phyloP scores from a whole-genome alignment of 2,329 filamentous ascomycete species.

The Didymella pomorum region DNA sequence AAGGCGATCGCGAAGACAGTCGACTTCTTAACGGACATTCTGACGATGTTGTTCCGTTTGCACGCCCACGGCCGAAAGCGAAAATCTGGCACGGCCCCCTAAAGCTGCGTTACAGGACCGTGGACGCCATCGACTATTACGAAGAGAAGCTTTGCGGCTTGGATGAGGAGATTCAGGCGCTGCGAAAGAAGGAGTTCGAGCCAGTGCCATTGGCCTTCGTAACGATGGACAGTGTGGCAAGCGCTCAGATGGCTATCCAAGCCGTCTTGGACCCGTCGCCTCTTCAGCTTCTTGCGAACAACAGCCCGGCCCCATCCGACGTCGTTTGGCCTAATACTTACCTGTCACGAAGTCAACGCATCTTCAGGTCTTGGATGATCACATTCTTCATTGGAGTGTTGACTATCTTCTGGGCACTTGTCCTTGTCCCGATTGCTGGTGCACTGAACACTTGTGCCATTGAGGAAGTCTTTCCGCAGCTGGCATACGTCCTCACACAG shows the following conservation, averaged over 20 bases:
- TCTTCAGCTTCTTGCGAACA: slow-evolving; percentile 81
- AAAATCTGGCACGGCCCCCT: slow-evolving; percentile 82
- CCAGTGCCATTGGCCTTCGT: slow-evolving; percentile 90
- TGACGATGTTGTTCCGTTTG: slow-evolving; percentile 55
- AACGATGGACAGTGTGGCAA: slow-evolving; percentile 94
- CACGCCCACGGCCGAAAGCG: slow-evolving; percentile 68
- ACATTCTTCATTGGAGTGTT: slow-evolving; percentile 83
- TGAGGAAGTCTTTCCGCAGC: slow-evolving; percentile 71
- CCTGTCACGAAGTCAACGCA: slow-evolving; percentile 74
- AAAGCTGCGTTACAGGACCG: slow-evolving; percentile 72
- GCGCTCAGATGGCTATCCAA: slow-evolving; percentile 94
- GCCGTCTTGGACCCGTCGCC: slow-evolving; percentile 91
- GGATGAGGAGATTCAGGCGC: slow-evolving; percentile 75
- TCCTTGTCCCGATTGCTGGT: slow-evolving; percentile 80
- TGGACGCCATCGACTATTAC: slow-evolving; percentile 95
- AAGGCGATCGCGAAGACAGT: slow-evolving; percentile 59
- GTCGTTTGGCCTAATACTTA: slow-evolving; percentile 98
- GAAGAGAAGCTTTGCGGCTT: slow-evolving; percentile 81
- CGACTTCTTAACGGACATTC: slow-evolving; percentile 63
- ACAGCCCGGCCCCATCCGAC: slow-evolving; percentile 87
- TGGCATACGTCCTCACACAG: slow-evolving; percentile 71
- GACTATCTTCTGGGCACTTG: slow-evolving; percentile 86
- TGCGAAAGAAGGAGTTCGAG: slow-evolving; percentile 77
- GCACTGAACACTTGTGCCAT: slow-evolving; percentile 85
- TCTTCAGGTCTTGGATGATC: slow-evolving; percentile 81